phyloP scores from a whole-genome alignment of 306 rosid species.

The Urtica urens region DNA sequence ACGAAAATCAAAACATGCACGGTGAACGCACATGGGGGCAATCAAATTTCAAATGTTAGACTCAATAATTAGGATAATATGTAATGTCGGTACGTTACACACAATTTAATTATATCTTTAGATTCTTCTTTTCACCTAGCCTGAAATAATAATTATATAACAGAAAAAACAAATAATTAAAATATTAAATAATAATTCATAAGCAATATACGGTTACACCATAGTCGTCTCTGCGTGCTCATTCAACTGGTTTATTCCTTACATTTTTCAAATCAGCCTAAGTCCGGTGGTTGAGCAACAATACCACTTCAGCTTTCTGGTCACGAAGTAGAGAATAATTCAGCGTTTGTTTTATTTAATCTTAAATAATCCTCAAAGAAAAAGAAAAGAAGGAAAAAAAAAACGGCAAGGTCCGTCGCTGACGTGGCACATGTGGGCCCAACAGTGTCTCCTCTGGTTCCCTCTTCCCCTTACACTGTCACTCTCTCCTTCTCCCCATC shows the following conservation, averaged over 20 bases:
- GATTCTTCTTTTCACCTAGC: constrained; percentile 13
- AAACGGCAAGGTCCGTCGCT: no score
- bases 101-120: constrained; percentile 2
- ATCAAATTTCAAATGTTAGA: background rate
- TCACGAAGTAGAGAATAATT: no score
- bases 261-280: background rate
- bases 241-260: background rate
- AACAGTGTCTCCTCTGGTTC: no score
- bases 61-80: constrained; percentile 7
- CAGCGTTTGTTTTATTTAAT: no score
- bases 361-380: background rate
- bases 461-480: no score
- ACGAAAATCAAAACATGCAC: constrained; percentile 2
- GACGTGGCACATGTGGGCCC: no score
- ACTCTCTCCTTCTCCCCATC: no score
- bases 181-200: background rate
- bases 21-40: constrained; percentile 18
- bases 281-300: constrained; percentile 10
- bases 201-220: constrained; percentile 1
- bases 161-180: background rate
- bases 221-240: constrained; percentile 1
- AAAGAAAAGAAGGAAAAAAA: background rate
- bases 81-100: constrained; percentile 22
- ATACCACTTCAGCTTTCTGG: background rate
- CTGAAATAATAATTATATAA: constrained; percentile 6